Evolutionary conservation across 2,329 filamentous ascomycete species (phyloP).

Genomic region (Madurella mycetomatis): DNA sequence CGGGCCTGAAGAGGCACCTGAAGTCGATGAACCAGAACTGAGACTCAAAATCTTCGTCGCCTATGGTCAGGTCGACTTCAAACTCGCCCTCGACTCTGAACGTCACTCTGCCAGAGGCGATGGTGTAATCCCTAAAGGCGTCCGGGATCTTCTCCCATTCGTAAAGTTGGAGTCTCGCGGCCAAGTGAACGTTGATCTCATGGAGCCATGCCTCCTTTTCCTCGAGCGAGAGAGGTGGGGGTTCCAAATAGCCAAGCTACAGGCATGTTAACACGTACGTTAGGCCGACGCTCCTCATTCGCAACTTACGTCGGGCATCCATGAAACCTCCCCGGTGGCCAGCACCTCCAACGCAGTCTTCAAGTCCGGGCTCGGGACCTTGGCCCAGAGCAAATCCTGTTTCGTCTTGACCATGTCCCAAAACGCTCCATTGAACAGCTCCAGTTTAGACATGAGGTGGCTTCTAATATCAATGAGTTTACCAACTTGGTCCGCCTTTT

Average conservation of each 20-base stretch:
- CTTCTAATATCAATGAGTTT: constrained; percentile 82
- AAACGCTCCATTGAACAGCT: constrained; percentile 56
- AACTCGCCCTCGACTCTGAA: constrained; percentile 82
- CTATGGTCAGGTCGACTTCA: constrained; percentile 87
- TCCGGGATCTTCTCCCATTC: constrained; percentile 71
- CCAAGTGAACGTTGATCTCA: constrained; percentile 78
- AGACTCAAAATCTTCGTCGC: constrained; percentile 73
- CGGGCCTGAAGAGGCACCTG: constrained; percentile 73
- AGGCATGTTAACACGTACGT: neutral
- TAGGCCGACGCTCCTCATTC: neutral
- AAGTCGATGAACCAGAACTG: constrained; percentile 96
- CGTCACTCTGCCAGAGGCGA: constrained; percentile 82
- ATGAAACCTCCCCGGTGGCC: constrained; percentile 69
- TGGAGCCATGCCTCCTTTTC: constrained; percentile 71
- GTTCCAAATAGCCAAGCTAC: constrained; percentile 66
- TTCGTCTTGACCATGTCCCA: constrained; percentile 68
- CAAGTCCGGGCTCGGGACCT: constrained; percentile 84
- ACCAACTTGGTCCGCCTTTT: constrained; percentile 72
- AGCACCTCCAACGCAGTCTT: constrained; percentile 83
- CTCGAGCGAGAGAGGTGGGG: constrained; percentile 64
- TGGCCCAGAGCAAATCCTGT: constrained; percentile 63
- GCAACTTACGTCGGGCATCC: constrained; percentile 69
- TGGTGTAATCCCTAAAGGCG: constrained; percentile 72
- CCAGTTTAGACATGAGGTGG: constrained; percentile 63
- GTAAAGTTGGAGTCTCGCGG: constrained; percentile 76